Conservation (phyloP, 768 basidiomycete species). For the Dentipellis sp. region DNA sequence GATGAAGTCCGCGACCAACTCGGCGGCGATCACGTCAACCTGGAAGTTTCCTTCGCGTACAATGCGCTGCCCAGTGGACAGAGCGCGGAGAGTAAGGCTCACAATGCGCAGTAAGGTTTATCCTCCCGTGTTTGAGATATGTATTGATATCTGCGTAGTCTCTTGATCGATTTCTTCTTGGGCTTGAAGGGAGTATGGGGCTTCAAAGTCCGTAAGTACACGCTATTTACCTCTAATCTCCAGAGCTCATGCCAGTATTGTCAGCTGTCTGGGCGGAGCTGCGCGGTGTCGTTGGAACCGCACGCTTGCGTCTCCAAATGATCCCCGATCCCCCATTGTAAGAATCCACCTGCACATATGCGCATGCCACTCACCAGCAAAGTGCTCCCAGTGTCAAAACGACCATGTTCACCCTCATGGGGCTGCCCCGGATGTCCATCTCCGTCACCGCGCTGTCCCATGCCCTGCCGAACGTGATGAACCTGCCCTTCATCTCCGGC, state of each 20-base stretch:
- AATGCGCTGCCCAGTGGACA: slow-evolving; percentile 40
- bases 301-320: slow-evolving; percentile 61
- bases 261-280: slow-evolving; percentile 66
- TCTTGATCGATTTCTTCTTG: slow-evolving; percentile 64
- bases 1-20: slow-evolving; percentile 21
- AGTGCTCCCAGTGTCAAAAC: slow-evolving; percentile 26
- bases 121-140: background rate
- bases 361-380: too few species aligned
- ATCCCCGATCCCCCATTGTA: slow-evolving; percentile 62
- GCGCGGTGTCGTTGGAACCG: slow-evolving; percentile 52
- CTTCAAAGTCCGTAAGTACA: slow-evolving; percentile 19
- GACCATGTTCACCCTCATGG: slow-evolving; percentile 55
- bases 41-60: slow-evolving; percentile 67
- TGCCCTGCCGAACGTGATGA: slow-evolving; percentile 67
- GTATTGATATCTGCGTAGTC: slow-evolving; percentile 11
- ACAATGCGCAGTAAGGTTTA: slow-evolving; percentile 40
- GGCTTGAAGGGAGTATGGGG: slow-evolving; percentile 35
- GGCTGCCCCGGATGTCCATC: slow-evolving; percentile 56
- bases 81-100: slow-evolving; percentile 26
- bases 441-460: slow-evolving; percentile 57
- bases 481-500: slow-evolving; percentile 58
- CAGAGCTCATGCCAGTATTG: slow-evolving; percentile 18
- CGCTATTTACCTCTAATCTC: too few species aligned
- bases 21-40: slow-evolving; percentile 46
- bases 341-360: background rate